phyloP scores from a whole-genome alignment of 257 asterid genomes.

The Cruciata laevipes region DNA sequence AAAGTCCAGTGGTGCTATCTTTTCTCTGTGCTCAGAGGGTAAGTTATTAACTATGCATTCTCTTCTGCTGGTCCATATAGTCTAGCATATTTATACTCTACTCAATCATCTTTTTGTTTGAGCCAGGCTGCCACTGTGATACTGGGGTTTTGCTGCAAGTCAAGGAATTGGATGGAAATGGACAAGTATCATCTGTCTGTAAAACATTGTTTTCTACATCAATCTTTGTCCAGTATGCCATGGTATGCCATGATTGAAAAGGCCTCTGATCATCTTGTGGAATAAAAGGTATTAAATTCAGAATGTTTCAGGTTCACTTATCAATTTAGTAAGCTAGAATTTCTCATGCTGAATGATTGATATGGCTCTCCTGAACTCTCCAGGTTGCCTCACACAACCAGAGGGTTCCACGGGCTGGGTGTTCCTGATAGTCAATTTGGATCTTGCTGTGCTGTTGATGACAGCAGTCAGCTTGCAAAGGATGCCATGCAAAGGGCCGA shows the following conservation, averaged over 20 bases:
- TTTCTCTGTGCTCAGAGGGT: slow-evolving; percentile 71
- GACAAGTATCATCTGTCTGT: slow-evolving; percentile 68
- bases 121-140: slow-evolving; percentile 52
- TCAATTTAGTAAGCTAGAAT: background rate
- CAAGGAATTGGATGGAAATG: slow-evolving; percentile 78
- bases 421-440: slow-evolving; percentile 44
- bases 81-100: background rate
- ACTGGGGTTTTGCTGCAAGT: slow-evolving; percentile 59
- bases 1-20: slow-evolving; percentile 44
- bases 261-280: slow-evolving; percentile 36
- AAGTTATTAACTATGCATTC: slow-evolving; percentile 15
- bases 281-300: slow-evolving; percentile 17
- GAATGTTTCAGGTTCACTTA: background rate
- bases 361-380: background rate
- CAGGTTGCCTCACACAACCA: slow-evolving; percentile 53
- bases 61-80: background rate
- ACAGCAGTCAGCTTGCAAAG: slow-evolving; percentile 58
- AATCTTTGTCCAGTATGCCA: slow-evolving; percentile 55
- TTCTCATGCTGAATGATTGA: background rate
- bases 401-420: slow-evolving; percentile 56
- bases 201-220: slow-evolving; percentile 51
- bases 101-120: background rate
- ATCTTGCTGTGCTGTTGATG: slow-evolving; percentile 37
- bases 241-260: slow-evolving; percentile 33
- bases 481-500: slow-evolving; percentile 69